phyloP scores from a whole-genome alignment of 106 monocot genomes.

The Allium fistulosum region DNA sequence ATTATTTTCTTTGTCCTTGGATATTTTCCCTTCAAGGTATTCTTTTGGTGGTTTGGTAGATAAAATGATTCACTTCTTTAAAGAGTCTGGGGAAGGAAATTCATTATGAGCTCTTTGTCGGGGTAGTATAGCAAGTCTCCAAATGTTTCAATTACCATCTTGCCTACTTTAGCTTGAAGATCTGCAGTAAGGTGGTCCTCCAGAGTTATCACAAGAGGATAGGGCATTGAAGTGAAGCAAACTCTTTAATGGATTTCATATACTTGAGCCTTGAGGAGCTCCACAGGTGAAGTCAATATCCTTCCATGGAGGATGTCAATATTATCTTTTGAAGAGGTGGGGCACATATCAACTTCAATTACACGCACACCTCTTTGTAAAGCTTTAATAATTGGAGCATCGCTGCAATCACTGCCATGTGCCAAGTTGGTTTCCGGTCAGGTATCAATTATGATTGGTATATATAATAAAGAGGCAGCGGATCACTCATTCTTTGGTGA shows the following conservation, averaged over 20 bases:
- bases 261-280: slow-evolving; percentile 44
- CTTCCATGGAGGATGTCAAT: slow-evolving; percentile 36
- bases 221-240: slow-evolving; percentile 48
- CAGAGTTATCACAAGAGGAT: slow-evolving; percentile 46
- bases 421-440: slow-evolving; percentile 34
- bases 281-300: slow-evolving; percentile 50
- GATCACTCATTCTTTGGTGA: slow-evolving; percentile 36
- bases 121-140: slow-evolving; percentile 75
- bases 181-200: slow-evolving; percentile 64
- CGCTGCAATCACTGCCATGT: slow-evolving; percentile 47
- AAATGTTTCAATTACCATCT: slow-evolving; percentile 62
- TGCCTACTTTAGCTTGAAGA: slow-evolving; percentile 63
- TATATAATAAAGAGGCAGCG: slow-evolving; percentile 34
- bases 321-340: slow-evolving; percentile 25
- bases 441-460: slow-evolving; percentile 32
- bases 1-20: slow-evolving; percentile 33
- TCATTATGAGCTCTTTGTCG: slow-evolving; percentile 61
- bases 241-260: slow-evolving; percentile 49
- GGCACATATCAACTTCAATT: slow-evolving; percentile 38
- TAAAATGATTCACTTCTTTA: too few relatives aligned
- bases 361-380: slow-evolving; percentile 32
- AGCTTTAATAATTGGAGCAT: slow-evolving; percentile 37
- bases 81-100: too few relatives aligned
- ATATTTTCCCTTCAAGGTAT: slow-evolving; percentile 43
- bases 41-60: too few relatives aligned